phyloP scores from a whole-genome alignment of 148 eudicot species.

The Suaeda aralocaspica region DNA sequence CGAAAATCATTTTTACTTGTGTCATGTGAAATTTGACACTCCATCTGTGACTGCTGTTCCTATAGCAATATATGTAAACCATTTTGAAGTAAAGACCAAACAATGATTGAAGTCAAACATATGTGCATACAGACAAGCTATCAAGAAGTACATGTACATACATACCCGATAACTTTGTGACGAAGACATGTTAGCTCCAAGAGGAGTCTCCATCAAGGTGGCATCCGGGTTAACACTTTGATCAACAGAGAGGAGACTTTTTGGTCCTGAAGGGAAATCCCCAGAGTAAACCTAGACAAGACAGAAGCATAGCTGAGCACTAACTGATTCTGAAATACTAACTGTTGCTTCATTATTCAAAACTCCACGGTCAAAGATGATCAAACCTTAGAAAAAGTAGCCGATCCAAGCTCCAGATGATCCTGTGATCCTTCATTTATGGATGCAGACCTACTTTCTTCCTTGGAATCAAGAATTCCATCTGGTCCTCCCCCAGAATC shows the following conservation, averaged over 20 bases:
- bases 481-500: neutral
- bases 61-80: constrained; percentile 4
- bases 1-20: constrained; percentile 8
- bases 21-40: constrained; percentile 13
- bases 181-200: neutral
- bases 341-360: neutral
- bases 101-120: neutral
- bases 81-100: neutral
- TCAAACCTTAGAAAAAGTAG: constrained; percentile 31
- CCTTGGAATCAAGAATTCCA: neutral
- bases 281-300: constrained; percentile 13
- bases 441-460: constrained; percentile 6
- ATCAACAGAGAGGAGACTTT: constrained; percentile 17
- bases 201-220: constrained; percentile 22
- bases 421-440: constrained; percentile 2
- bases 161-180: constrained; percentile 31
- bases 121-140: neutral
- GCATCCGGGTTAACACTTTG: constrained; percentile 16
- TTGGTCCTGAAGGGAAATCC: constrained; percentile 13
- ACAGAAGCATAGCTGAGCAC: constrained; percentile 7
- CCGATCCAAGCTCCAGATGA: constrained; percentile 18
- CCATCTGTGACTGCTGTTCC: constrained; percentile 6
- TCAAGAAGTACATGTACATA: neutral
- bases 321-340: neutral
- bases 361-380: neutral